These are phyloP conservation scores for Candida argentea DNA, from an alignment of 805 yeast genomes.

Conservation along the genomic window DNA sequence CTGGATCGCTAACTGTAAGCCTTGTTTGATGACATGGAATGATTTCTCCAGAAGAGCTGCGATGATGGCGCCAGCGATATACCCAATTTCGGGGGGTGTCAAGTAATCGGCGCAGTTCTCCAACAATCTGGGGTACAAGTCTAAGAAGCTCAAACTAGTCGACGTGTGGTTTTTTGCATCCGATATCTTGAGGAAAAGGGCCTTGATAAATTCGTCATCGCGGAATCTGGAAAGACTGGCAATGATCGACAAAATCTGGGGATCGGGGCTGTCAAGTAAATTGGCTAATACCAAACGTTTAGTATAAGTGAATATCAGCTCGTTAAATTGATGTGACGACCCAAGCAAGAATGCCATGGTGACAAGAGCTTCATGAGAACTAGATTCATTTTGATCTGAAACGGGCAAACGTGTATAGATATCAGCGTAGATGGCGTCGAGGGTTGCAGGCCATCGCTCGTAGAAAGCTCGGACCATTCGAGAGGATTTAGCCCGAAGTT, in stretches of 20 bases:
- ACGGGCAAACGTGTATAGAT: conserved; percentile 20
- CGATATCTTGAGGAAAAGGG: conserved; percentile 9
- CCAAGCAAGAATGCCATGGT: conserved; percentile 34
- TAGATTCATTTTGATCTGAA: conserved; percentile 38
- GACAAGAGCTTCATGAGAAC: conserved; percentile 38
- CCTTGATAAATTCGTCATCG: conserved; percentile 8
- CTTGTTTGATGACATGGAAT: conserved; percentile 18
- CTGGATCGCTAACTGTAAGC: conserved; percentile 13
- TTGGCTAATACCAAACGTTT: conserved; percentile 18
- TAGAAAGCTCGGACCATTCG: conserved; percentile 30
- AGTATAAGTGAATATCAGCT: conserved; percentile 4
- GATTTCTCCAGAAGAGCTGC: conserved; percentile 14
- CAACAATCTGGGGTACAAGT: conserved; percentile 17
- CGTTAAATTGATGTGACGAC: conserved; percentile 7
- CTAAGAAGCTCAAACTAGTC: conserved; percentile 17
- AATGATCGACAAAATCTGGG: conserved; percentile 15
- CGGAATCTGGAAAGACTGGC: conserved; percentile 17
- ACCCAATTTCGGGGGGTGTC: conserved; percentile 10
- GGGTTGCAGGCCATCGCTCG: conserved; percentile 22
- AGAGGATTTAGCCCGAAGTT: conserved; percentile 45
- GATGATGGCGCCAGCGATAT: conserved; percentile 15
- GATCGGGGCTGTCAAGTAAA: conserved; percentile 14
- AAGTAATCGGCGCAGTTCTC: conserved; percentile 8
- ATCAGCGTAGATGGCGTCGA: conserved; percentile 22
- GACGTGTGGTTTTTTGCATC: conserved; percentile 12